phyloP scores from a whole-genome alignment of 768 basidiomycete genomes.

The Rhodotorula graminis region DNA sequence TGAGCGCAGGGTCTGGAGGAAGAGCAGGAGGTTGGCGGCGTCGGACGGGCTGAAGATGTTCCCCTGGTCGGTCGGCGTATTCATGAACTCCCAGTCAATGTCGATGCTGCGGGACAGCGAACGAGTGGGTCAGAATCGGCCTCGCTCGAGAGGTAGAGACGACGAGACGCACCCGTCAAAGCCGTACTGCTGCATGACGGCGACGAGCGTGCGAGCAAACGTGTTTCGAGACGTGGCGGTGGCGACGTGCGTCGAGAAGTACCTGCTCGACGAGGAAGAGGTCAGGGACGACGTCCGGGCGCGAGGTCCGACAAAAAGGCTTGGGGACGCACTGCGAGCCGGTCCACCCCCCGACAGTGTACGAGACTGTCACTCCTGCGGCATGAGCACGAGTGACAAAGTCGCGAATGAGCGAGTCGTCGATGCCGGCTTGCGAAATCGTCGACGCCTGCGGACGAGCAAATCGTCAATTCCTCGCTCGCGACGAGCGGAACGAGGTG shows the following conservation, averaged over 20 bases:
- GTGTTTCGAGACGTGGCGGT: conserved; percentile 58
- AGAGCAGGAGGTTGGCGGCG: conserved; percentile 23
- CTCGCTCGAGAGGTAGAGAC: background rate
- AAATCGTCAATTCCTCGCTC: too few relatives aligned
- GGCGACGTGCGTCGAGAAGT: conserved; percentile 61
- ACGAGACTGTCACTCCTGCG: conserved; percentile 1
- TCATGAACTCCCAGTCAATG: conserved; percentile 29
- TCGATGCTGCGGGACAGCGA: background rate
- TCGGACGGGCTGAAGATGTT: conserved; percentile 19
- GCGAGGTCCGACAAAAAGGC: too few relatives aligned
- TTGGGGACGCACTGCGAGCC: conserved; percentile 51
- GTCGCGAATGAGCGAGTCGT: conserved; percentile 19
- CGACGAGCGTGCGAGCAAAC: conserved; percentile 60
- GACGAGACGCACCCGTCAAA: conserved; percentile 49
- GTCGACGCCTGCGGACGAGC: background rate
- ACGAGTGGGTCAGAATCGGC: background rate
- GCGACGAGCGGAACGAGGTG: background rate
- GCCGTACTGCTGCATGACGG: conserved; percentile 53
- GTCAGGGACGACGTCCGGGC: too few relatives aligned
- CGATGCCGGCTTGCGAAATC: conserved; percentile 25
- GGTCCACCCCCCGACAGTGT: conserved; percentile 64
- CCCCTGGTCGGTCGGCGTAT: background rate
- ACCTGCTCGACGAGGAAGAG: conserved; percentile 40
- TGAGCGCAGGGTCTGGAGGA: conserved; percentile 29
- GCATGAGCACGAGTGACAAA: conserved; percentile 21